A percentile compares a stretch with the other conserved stretches of the same genome.
phyloP scores from a whole-genome alignment of 169 alveolate species.

The Eimeria mitis region DNA sequence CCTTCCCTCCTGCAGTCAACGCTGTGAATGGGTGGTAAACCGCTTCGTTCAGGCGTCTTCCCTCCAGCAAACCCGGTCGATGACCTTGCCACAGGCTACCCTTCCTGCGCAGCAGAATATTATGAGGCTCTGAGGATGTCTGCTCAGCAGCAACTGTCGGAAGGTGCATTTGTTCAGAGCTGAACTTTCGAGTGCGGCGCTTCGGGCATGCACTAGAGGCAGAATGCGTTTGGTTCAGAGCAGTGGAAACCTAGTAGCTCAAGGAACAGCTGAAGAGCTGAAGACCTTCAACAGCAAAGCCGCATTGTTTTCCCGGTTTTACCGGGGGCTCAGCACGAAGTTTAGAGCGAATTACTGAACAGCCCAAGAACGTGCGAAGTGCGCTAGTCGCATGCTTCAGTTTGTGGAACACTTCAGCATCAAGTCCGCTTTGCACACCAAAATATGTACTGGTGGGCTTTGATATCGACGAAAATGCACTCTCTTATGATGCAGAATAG shows the following conservation, averaged over 20 bases:
- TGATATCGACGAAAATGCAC: neutral
- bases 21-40: conserved; percentile 78
- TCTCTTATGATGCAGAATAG: neutral
- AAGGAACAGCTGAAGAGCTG: neutral
- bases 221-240: neutral
- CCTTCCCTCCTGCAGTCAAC: conserved; percentile 54
- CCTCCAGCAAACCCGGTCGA: conserved; percentile 34
- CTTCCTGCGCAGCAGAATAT: conserved; percentile 43
- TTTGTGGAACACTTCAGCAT: neutral
- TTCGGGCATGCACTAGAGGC: neutral
- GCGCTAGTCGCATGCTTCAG: neutral
- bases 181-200: neutral
- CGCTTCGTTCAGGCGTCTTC: conserved; percentile 78
- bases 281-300: neutral
- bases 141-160: conserved; percentile 71
- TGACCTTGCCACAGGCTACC: conserved; percentile 33
- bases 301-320: conserved; percentile 10
- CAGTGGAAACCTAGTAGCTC: neutral
- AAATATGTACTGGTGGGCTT: neutral
- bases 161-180: neutral
- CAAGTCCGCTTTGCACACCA: neutral
- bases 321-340: neutral
- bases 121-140: conserved; percentile 70
- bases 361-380: neutral
- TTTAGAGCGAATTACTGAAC: neutral